Conservation (phyloP, 192 early-diverging fungal species). For the Podila minutissima region DNA sequence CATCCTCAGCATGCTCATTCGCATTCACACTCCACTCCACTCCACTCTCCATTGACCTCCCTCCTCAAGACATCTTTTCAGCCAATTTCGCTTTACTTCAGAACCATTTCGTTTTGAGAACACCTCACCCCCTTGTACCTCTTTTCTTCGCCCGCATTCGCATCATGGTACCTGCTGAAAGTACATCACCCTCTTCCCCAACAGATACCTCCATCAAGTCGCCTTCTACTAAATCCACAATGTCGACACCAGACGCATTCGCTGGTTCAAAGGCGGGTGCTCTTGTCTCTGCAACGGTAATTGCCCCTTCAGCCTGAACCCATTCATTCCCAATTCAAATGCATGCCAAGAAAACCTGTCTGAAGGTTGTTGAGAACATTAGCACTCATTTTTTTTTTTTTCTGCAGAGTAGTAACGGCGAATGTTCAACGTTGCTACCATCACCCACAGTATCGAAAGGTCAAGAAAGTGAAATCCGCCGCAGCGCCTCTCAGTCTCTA, state of each 20-base stretch:
- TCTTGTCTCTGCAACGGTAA: constrained; percentile 20
- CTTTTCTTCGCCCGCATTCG: neutral
- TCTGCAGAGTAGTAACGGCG: neutral
- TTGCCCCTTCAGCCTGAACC: neutral
- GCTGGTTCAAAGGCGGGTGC: constrained; percentile 11
- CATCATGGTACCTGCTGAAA: neutral
- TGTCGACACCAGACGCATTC: constrained; percentile 3
- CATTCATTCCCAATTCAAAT: neutral
- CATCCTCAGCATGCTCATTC: neutral
- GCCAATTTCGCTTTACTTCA: neutral
- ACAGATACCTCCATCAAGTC: constrained; percentile 1
- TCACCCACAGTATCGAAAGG: neutral
- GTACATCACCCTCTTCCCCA: neutral
- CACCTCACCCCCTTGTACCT: too few species aligned
- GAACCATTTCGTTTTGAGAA: neutral
- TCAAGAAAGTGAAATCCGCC: neutral
- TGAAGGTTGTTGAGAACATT: neutral
- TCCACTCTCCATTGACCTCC: neutral
- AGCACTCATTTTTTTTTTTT: neutral
- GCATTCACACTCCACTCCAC: neutral
- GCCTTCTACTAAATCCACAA: neutral
- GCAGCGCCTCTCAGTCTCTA: constrained; percentile 28
- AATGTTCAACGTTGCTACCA: neutral
- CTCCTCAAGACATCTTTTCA: neutral
- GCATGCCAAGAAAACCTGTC: neutral